Percentiles rank a stretch among this genome's conserved stretches.
Conservation (phyloP, 148 eudicot genomes). For the Nepenthes gracilis region DNA sequence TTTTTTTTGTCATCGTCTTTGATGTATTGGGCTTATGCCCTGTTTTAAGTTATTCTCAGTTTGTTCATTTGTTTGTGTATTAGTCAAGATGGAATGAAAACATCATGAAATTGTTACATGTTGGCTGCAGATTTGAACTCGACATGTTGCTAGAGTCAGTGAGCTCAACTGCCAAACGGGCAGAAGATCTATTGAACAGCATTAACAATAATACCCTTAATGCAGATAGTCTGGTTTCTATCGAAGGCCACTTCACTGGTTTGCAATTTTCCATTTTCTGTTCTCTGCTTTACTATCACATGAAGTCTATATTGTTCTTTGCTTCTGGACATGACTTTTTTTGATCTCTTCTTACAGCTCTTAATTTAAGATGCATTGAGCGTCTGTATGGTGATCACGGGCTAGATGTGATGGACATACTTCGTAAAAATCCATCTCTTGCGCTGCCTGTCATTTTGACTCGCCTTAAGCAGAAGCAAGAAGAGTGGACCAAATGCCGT, state of each 20-base stretch:
- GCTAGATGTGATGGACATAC: constrained; percentile 74
- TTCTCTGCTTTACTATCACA: too few species aligned
- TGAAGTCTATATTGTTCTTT: background rate
- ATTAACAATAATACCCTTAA: constrained; percentile 39
- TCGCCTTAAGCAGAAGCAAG: constrained; percentile 92
- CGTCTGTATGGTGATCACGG: constrained; percentile 94
- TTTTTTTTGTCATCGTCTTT: too few species aligned
- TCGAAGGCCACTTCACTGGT: constrained; percentile 71
- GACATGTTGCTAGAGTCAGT: constrained; percentile 92
- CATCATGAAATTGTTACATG: background rate
- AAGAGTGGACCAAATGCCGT: constrained; percentile 92
- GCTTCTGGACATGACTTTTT: background rate
- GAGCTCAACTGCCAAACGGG: constrained; percentile 57
- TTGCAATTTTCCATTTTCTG: background rate
- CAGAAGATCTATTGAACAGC: constrained; percentile 69
- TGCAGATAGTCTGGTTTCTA: constrained; percentile 39
- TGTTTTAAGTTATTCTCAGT: background rate
- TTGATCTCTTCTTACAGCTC: constrained; percentile 36
- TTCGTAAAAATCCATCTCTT: constrained; percentile 64
- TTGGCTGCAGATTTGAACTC: constrained; percentile 61
- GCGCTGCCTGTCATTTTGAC: constrained; percentile 71
- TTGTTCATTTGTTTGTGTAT: background rate
- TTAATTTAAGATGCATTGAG: constrained; percentile 89
- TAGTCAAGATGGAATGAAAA: background rate
- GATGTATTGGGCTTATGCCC: too few species aligned